Evolutionary conservation across 2,329 filamentous ascomycete genomes (phyloP).

Genomic region (Colletotrichum horii): DNA sequence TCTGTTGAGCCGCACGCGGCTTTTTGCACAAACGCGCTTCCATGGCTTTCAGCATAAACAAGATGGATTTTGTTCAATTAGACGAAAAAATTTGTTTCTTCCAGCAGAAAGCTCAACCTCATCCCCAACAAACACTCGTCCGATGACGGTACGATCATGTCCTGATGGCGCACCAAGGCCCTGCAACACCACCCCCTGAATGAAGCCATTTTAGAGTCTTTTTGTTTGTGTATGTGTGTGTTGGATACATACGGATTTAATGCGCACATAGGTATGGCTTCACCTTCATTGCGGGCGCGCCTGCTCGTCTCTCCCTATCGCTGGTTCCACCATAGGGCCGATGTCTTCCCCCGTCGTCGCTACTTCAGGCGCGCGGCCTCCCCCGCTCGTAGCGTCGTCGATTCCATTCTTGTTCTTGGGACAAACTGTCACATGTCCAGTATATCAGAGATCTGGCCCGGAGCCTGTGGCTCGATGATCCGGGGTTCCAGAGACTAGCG

Average conservation of each 20-base stretch:
- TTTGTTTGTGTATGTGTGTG: background rate
- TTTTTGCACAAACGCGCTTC: background rate
- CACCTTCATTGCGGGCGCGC: background rate
- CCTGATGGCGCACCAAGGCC: background rate
- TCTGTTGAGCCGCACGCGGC: background rate
- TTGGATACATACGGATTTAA: background rate
- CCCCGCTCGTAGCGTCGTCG: background rate
- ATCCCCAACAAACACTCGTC: background rate
- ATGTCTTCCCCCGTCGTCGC: background rate
- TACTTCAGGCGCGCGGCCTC: background rate
- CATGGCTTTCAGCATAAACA: background rate
- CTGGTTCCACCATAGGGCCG: slow-evolving; percentile 2
- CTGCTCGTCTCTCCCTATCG: background rate
- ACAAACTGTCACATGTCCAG: background rate
- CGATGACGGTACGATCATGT: background rate
- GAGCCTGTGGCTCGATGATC: background rate
- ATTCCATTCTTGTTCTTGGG: background rate
- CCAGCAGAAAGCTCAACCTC: background rate
- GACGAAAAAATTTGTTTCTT: background rate
- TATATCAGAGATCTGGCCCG: background rate
- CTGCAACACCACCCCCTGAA: background rate
- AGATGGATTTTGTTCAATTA: background rate
- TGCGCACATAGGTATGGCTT: background rate
- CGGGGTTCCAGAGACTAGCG: background rate
- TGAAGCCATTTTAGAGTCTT: background rate